These are phyloP conservation scores for Avena sativa DNA, from an alignment of 176 grass and related monocot genomes.

Conservation along the genomic window DNA sequence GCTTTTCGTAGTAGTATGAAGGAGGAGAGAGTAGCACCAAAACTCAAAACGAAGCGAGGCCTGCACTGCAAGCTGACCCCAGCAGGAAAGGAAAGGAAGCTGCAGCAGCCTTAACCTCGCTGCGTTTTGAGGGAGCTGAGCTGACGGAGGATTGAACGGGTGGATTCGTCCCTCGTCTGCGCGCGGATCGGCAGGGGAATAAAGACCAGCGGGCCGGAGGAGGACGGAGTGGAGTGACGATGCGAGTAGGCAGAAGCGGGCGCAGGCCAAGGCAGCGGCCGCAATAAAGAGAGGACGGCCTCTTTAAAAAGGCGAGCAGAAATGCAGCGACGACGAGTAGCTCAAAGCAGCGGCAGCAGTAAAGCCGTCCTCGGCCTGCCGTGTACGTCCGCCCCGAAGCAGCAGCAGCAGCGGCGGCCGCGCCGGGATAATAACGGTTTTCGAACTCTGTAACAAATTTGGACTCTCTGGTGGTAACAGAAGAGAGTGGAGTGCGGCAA, in stretches of 20 bases:
- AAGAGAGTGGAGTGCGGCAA: background rate
- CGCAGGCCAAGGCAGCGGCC: constrained; percentile 29
- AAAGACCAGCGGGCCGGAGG: constrained; percentile 42
- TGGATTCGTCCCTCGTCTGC: constrained; percentile 33
- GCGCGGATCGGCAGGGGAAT: constrained; percentile 45
- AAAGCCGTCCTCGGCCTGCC: constrained; percentile 44
- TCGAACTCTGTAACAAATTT: constrained; percentile 41
- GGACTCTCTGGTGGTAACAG: too few species aligned
- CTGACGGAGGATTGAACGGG: background rate
- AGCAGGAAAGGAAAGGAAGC: constrained; percentile 47
- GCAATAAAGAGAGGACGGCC: constrained; percentile 45
- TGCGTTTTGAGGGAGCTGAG: background rate
- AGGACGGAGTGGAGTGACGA: background rate
- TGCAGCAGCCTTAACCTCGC: constrained; percentile 32
- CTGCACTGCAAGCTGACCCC: constrained; percentile 31
- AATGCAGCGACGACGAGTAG: constrained; percentile 36
- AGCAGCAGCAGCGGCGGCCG: background rate
- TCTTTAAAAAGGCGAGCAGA: constrained; percentile 48
- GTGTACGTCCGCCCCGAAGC: too few species aligned
- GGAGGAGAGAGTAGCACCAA: background rate
- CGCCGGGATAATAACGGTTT: constrained; percentile 58
- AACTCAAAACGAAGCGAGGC: background rate
- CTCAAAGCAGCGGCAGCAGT: constrained; percentile 41
- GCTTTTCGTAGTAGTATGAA: background rate
- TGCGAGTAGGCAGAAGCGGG: background rate